Base-by-base conservation (phyloP, 768 basidiomycete genomes). In the Rossbeevera mucosa region DNA sequence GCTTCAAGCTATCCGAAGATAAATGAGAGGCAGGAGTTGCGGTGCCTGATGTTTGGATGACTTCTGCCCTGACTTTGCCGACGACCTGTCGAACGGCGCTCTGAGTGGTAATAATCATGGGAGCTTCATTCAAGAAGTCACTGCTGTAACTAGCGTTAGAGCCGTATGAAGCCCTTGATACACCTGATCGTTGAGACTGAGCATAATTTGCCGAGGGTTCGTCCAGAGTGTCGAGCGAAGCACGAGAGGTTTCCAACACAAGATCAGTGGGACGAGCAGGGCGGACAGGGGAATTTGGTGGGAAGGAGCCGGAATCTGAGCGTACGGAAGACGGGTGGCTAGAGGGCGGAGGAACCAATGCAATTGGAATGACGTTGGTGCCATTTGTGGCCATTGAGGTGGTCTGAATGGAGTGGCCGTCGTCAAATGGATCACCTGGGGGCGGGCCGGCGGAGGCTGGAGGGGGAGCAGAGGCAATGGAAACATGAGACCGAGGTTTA, bases 301-400 rank as follows among this genome's bases (percentile, higher is more conserved):
- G 38, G 36, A 62, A 50, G 41, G 56, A 40, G 16, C 54, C 50
- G 2, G 60, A 59, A 36, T 59, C 60, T 14, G 80, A 76, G 9
- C 66, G 64, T 12, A 65, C 25, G 69, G 67, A 30, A 68, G 72
- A 29, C 55, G 66, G 44, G 3, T 55, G 57, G 20, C 69, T 65
- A 11, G 78, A 76, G 20, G 80, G 80, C 16, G 86, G 80, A 21
- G 85, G 71, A 30, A 91, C 85, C 40, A 91, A 76, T 12, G 89
- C 89, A 54, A 92, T 91, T 55, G 89, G 89, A 52, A 92, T 92
- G 57, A 91, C 89, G 59, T 92, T 92, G 21, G 90, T 88, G 40
- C 81, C 80, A 63, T 88, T 85, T 13, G 88, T 85, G 41, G 81
- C 78, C n/a, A 84, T 81, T 9, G 79, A 78, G 0, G 74, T 73